Conservation (phyloP, 2,329 filamentous ascomycete genomes). For the Alternaria conjuncta region DNA sequence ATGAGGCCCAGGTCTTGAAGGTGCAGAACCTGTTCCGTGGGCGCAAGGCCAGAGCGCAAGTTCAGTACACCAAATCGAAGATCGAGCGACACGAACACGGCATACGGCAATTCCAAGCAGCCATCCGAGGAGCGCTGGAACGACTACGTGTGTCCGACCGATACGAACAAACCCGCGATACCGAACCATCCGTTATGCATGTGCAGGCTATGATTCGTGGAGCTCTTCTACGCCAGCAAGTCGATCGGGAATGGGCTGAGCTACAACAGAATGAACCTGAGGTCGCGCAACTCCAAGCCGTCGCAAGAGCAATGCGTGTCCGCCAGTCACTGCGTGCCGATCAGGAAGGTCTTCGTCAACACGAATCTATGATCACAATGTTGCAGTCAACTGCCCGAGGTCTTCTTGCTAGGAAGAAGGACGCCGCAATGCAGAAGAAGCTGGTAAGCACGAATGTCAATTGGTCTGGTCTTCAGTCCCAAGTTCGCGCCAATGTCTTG, state of each 20-base stretch:
- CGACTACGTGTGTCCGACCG: constrained; percentile 55
- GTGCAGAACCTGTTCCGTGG: constrained; percentile 83
- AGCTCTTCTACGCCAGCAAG: constrained; percentile 66
- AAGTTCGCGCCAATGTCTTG: constrained; percentile 50
- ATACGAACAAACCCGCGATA: constrained; percentile 67
- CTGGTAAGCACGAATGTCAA: constrained; percentile 50
- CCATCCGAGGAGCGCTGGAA: constrained; percentile 58
- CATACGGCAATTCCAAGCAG: constrained; percentile 62
- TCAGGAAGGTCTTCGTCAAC: constrained; percentile 44
- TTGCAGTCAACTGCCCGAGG: constrained; percentile 72
- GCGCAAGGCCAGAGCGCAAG: constrained; percentile 59
- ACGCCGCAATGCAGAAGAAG: constrained; percentile 49
- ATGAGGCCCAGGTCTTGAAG: constrained; percentile 74
- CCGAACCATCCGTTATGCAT: constrained; percentile 63
- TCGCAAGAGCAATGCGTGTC: constrained; percentile 50
- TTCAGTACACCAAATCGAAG: constrained; percentile 55
- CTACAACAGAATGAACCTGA: constrained; percentile 59
- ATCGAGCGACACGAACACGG: constrained; percentile 55
- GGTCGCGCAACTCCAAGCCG: constrained; percentile 48
- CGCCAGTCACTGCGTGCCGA: constrained; percentile 46
- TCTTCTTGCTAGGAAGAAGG: constrained; percentile 48
- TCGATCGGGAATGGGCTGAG: constrained; percentile 51
- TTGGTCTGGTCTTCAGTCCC: constrained; percentile 56
- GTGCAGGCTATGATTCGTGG: constrained; percentile 67
- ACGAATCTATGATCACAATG: constrained; percentile 53